Evolutionary conservation across 208 protist species (phyloP).

Genomic region (Leishmania mexicana): DNA sequence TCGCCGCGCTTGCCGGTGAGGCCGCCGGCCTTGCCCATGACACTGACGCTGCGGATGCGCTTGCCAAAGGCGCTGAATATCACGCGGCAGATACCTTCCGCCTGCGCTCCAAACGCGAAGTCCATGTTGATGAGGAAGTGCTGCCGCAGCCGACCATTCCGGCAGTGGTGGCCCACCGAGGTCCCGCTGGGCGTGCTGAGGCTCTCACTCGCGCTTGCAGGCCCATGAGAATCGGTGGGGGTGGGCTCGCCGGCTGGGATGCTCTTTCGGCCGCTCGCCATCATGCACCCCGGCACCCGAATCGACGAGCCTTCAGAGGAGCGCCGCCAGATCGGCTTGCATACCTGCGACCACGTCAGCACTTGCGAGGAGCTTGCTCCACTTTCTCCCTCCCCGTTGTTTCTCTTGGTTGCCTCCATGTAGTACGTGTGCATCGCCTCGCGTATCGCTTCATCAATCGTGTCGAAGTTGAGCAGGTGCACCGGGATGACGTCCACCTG

Average conservation of each 20-base stretch:
- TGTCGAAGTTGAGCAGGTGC: slow-evolving; percentile 62
- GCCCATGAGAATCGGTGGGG: neutral
- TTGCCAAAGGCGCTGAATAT: slow-evolving; percentile 84
- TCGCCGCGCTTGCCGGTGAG: slow-evolving; percentile 87
- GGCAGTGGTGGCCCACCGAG: slow-evolving; percentile 8
- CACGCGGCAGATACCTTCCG: slow-evolving; percentile 78
- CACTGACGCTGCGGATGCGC: slow-evolving; percentile 83
- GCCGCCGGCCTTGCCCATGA: slow-evolving; percentile 91
- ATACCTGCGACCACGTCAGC: slow-evolving; percentile 35
- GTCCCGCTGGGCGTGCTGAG: neutral
- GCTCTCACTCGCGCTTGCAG: neutral
- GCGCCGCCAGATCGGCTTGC: slow-evolving; percentile 36
- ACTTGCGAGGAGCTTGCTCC: slow-evolving; percentile 3
- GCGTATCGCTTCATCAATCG: slow-evolving; percentile 62
- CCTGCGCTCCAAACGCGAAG: slow-evolving; percentile 90
- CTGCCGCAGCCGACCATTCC: slow-evolving; percentile 36
- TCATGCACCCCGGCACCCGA: slow-evolving; percentile 20
- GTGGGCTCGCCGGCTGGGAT: neutral
- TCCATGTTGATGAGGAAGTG: slow-evolving; percentile 94
- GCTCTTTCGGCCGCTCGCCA: slow-evolving; percentile 9
- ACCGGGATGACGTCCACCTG: slow-evolving; percentile 87
- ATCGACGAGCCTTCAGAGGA: slow-evolving; percentile 1
- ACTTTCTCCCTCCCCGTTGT: slow-evolving; percentile 10
- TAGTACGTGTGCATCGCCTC: slow-evolving; percentile 38
- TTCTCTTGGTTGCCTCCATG: slow-evolving; percentile 7